Conservation (phyloP, 305 asterid genomes). For the Striga hermonthica region DNA sequence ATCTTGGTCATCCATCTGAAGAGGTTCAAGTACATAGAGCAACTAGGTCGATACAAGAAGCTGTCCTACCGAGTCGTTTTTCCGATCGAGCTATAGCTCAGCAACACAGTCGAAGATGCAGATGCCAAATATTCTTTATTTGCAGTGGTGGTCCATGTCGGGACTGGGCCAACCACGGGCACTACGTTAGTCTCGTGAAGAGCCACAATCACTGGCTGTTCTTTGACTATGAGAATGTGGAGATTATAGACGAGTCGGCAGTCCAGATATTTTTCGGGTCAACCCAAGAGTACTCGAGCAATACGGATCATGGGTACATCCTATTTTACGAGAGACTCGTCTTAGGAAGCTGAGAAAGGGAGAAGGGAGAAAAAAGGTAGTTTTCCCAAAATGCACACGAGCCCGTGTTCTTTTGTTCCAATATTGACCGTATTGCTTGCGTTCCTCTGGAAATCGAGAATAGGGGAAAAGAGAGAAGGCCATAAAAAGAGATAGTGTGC, state of each 20-base stretch:
- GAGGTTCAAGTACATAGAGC: constrained; percentile 91
- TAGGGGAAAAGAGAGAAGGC: no score
- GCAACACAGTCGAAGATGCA: constrained; percentile 67
- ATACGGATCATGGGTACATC: constrained; percentile 88
- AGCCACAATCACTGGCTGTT: constrained; percentile 93
- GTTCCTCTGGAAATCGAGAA: no score
- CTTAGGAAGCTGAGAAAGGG: constrained; percentile 44
- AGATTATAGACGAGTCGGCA: constrained; percentile 88
- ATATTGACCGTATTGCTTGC: constrained; percentile 28
- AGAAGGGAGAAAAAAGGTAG: no score
- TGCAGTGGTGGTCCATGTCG: constrained; percentile 90
- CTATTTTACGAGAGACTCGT: constrained; percentile 71
- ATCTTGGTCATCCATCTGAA: constrained; percentile 83
- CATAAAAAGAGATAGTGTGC: no score
- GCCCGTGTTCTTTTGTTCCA: constrained; percentile 20
- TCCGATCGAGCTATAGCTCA: constrained; percentile 89
- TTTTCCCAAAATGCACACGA: no score
- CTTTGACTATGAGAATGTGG: constrained; percentile 88
- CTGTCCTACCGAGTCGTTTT: constrained; percentile 83
- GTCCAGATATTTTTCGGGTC: constrained; percentile 88
- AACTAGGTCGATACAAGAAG: constrained; percentile 77
- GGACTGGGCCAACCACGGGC: constrained; percentile 94
- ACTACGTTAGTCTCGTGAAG: constrained; percentile 86
- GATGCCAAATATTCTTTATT: constrained; percentile 81
- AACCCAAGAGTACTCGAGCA: constrained; percentile 78